Conservation (phyloP, 148 eudicot species). For the Chenopodium formosanum region DNA sequence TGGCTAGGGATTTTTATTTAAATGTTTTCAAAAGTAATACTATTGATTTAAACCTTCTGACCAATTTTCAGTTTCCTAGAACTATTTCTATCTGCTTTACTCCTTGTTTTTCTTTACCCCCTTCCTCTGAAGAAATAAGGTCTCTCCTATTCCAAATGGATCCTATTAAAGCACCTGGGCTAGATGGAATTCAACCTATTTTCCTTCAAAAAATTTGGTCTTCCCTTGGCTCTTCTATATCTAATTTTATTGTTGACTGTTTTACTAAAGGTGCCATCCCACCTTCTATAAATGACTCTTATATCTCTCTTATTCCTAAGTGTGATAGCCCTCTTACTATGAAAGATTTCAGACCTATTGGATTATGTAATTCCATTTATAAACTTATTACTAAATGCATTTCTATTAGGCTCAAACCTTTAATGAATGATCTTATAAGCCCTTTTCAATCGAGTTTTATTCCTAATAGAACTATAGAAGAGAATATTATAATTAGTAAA, state of each 20-base stretch:
- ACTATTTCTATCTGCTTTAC: too few species aligned
- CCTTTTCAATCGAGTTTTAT: background rate
- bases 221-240: background rate
- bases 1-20: background rate
- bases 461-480: background rate
- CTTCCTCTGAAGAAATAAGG: background rate
- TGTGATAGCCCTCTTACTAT: background rate
- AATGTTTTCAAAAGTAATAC: background rate
- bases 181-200: background rate
- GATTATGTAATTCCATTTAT: background rate
- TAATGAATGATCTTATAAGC: background rate
- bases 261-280: background rate
- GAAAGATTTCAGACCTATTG: background rate
- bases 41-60: too few species aligned
- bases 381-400: background rate
- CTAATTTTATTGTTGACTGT: fast-evolving
- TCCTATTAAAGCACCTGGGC: background rate
- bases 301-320: background rate
- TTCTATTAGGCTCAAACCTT: background rate
- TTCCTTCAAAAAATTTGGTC: background rate
- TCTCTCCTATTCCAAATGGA: background rate
- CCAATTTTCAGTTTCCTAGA: background rate
- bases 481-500: background rate
- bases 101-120: background rate
- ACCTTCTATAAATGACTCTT: background rate